Percentiles rank a stretch among this genome's conserved stretches.
phyloP scores from a whole-genome alignment of 2,329 filamentous ascomycete species.

The Juglanconis oblonga region DNA sequence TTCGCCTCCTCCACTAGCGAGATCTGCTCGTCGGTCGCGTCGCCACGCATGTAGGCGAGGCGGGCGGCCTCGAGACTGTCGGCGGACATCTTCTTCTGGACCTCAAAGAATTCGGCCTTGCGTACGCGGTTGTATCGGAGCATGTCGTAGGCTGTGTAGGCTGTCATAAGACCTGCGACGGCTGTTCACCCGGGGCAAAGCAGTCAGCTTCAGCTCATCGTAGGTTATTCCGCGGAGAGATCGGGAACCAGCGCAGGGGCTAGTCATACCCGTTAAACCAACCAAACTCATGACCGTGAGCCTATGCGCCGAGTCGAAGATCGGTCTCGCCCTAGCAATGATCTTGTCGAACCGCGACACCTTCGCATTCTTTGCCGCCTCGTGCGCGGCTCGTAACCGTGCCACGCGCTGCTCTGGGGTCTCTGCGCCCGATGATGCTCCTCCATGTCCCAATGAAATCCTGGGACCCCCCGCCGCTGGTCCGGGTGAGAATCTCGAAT shows the following conservation, averaged over 20 bases:
- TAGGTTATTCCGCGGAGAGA: background rate
- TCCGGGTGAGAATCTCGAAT: constrained; percentile 17
- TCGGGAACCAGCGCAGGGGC: background rate
- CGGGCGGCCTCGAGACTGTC: constrained; percentile 56
- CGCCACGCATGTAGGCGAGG: constrained; percentile 58
- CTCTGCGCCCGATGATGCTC: constrained; percentile 39
- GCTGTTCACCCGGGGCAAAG: constrained; percentile 32
- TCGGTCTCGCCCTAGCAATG: constrained; percentile 44
- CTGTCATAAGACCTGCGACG: constrained; percentile 52
- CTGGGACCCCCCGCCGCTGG: constrained; percentile 15
- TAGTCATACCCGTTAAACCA: constrained; percentile 50
- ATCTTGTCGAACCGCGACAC: constrained; percentile 51
- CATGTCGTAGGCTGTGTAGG: constrained; percentile 62
- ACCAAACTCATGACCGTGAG: constrained; percentile 54
- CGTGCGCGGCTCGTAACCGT: constrained; percentile 64
- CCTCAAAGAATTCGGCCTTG: constrained; percentile 55
- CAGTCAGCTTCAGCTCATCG: constrained; percentile 1
- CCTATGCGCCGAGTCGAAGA: constrained; percentile 56
- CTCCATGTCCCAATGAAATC: background rate
- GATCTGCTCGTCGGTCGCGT: constrained; percentile 54
- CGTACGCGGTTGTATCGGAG: constrained; percentile 58
- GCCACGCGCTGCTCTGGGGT: constrained; percentile 69
- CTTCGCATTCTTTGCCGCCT: constrained; percentile 60
- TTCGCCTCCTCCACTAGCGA: constrained; percentile 56
- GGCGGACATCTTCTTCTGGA: constrained; percentile 51